Evolutionary conservation across 2,329 filamentous ascomycete species (phyloP).

Genomic region (Seiridium unicorne): DNA sequence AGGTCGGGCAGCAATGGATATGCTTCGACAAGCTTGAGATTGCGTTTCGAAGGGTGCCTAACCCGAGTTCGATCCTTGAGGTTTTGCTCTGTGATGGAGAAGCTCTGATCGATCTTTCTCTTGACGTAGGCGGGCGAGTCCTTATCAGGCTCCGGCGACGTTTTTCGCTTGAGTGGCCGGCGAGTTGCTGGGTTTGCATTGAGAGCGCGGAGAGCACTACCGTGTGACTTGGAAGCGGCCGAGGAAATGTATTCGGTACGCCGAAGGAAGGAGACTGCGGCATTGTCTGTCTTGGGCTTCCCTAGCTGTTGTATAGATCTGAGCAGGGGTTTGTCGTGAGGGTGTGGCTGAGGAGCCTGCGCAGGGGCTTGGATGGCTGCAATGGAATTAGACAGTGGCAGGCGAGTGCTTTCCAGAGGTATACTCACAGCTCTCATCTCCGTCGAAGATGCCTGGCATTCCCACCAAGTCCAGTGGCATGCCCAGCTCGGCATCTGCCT

Average conservation of each 20-base stretch:
- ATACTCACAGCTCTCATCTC: slow-evolving; percentile 82
- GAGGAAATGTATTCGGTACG: slow-evolving; percentile 92
- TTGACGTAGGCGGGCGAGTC: slow-evolving; percentile 66
- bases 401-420: slow-evolving; percentile 12
- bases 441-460: slow-evolving; percentile 91
- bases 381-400: slow-evolving; percentile 16
- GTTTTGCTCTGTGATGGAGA: slow-evolving; percentile 51
- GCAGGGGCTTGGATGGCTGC: slow-evolving; percentile 80
- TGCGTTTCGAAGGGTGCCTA: slow-evolving; percentile 57
- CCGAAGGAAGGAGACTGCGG: slow-evolving; percentile 88
- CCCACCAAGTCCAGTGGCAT: slow-evolving; percentile 97
- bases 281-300: slow-evolving; percentile 74
- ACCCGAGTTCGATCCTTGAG: slow-evolving; percentile 53
- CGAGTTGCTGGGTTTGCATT: slow-evolving; percentile 36
- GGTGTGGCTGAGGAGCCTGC: slow-evolving; percentile 69
- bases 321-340: slow-evolving; percentile 80
- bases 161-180: slow-evolving; percentile 45
- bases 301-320: slow-evolving; percentile 81
- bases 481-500: slow-evolving; percentile 94
- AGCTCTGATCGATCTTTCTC: slow-evolving; percentile 65
- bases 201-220: slow-evolving; percentile 50
- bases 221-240: slow-evolving; percentile 45
- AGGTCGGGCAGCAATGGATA: slow-evolving; percentile 64
- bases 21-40: slow-evolving; percentile 57
- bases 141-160: slow-evolving; percentile 59